These are phyloP conservation scores for Porcisia hertigi DNA, from an alignment of 208 protist genomes.

Conservation along the genomic window DNA sequence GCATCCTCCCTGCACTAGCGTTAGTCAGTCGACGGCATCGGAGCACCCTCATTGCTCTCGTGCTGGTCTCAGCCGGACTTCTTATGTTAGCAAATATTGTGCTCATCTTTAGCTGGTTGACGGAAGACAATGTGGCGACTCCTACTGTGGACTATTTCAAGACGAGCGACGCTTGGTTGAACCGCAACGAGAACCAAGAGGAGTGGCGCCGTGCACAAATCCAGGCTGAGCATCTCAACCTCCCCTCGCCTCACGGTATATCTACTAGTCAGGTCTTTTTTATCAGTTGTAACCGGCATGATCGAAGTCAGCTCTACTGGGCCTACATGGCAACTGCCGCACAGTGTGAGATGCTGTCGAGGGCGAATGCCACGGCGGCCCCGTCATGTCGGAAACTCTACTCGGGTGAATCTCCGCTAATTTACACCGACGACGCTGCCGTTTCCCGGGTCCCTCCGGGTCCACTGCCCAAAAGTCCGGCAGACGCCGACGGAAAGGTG, in stretches of 20 bases:
- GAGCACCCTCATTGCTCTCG: neutral
- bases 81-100: slow-evolving; percentile 8
- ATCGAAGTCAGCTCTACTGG: slow-evolving; percentile 75
- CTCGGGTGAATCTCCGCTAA: slow-evolving; percentile 11
- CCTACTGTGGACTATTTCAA: neutral
- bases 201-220: slow-evolving; percentile 13
- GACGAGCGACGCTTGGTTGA: slow-evolving; percentile 9
- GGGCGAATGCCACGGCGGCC: slow-evolving; percentile 12
- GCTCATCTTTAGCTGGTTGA: slow-evolving; percentile 5
- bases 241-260: slow-evolving; percentile 14
- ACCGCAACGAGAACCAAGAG: neutral
- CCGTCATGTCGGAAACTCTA: slow-evolving; percentile 36
- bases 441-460: neutral
- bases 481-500: neutral
- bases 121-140: neutral
- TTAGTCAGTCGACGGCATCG: neutral
- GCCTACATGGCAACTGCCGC: slow-evolving; percentile 41
- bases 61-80: slow-evolving; percentile 3
- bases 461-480: neutral
- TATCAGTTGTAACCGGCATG: slow-evolving; percentile 78
- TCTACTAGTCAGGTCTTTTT: slow-evolving; percentile 59
- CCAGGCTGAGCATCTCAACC: slow-evolving; percentile 10
- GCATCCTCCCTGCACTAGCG: neutral
- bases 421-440: neutral
- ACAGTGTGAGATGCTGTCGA: slow-evolving; percentile 43